Base-by-base conservation (phyloP, 2,329 filamentous ascomycete species). In the Epichloe scottii region DNA sequence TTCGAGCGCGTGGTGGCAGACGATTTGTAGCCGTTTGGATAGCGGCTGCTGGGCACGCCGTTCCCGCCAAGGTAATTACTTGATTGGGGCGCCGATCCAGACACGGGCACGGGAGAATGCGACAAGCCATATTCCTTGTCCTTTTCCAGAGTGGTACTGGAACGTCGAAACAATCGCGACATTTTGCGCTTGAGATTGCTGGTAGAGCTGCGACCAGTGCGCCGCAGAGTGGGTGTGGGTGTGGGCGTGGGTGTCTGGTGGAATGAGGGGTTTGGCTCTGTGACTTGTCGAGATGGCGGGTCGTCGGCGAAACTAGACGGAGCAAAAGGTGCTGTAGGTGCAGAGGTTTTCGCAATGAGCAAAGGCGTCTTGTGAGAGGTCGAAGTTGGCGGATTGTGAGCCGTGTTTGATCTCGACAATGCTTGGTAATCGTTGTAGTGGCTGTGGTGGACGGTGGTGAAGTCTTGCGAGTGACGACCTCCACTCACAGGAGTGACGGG, bases 401-500 rank as follows among this genome's bases (percentile, higher is more conserved):
- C 51, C 12, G 55, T 46, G 43, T 55, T 57, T 50, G 59, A 61
- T 41, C 59, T 60, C 42, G 59, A 55, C 14, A 58, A 48, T 23
- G 53, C 52, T 52, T 63, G 62, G 53, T 60, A 59, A 51, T 64
- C 26, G 38, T 15, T 30, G 46, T 15, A 10, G 14, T 74, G 51
- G 68, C 50, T 50, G 53, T 54, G 52, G 38, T 70, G 68, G 54
- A 70, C 62, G 37, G 67, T 64, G 46, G 68, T 68, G 55, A 81
- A 79, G 56, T 79, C 76, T 52, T 75, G 73, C 45, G 78, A 79
- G 59, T 77, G 63, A 48, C 68, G 73, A 54, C 75, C 72, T 58
- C 79, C 72, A 58, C 79, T 82, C 53, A 79, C 74, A 46, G 80
- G 81, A 21, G 80, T 84, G 52, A 79, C 70, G 43, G 80, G 80